Base-by-base conservation (phyloP, 345 rosid species). In the Aurinia saxatilis region DNA sequence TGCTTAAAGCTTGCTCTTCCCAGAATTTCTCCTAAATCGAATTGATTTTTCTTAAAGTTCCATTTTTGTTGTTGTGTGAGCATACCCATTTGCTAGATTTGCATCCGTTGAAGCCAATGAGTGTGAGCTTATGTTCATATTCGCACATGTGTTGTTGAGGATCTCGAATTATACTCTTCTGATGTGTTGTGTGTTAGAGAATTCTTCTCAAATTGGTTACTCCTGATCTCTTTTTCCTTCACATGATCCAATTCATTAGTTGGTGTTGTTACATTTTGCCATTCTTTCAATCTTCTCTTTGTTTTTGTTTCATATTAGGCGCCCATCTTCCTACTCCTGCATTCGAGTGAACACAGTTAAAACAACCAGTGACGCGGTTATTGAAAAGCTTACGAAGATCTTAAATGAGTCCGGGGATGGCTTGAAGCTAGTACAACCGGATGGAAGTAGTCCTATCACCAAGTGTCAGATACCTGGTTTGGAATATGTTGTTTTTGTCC, bases 291-390 rank as follows among this genome's bases (percentile, higher is more conserved):
- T 4, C 10, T 37, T 8, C 12, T 48, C 14, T 23, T 60, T 30
- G 23, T 52, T 48, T 33, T 25, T 11, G 45, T 50, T 65, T 5
- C 25, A 29, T 41, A 21, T 66, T 71, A 90, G 99, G 86, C 81
- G 75, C 2, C 97, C 99, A 0, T 86, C 99, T 4, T 58, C 88
- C 45, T 90, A 87, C 75, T 87, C 97, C 10, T 93, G 97, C 67
- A 77, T 93, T 42, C 88, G 97, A 1, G 95, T 90, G 59, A 93
- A 93, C 65, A 81, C 83, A 8, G 79, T 90, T 16, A 86, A 78
- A 73, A 64, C 92, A 13, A 77, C 92, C 4, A 76, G 75, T 41
- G 95, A 90, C 49, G 79, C 79, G 7, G 89, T 87, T 50, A 79
- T 87, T 50, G 80, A 81, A 63, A 93, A 93, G 77, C 75, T 93